Evolutionary conservation across 2,329 filamentous ascomycete species (phyloP).

Genomic region (Fonsecaea erecta): DNA sequence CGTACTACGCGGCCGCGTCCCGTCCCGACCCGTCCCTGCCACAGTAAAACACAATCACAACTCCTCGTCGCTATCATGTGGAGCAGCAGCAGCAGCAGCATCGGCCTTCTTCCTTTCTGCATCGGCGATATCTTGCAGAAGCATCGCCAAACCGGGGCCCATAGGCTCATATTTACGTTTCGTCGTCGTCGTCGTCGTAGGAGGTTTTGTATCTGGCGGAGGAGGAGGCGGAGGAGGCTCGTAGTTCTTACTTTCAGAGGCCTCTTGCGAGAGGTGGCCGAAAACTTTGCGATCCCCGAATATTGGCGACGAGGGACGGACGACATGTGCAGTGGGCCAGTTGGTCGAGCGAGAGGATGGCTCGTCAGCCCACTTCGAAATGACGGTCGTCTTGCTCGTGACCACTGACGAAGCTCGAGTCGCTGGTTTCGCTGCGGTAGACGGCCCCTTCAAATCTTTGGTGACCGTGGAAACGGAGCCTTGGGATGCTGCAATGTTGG

Average conservation of each 20-base stretch:
- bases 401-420: not conserved
- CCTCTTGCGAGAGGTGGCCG: conserved; percentile 4
- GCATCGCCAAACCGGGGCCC: not conserved
- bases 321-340: not conserved
- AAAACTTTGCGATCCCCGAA: conserved; percentile 19
- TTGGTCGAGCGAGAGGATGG: not conserved
- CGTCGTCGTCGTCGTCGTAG: no score
- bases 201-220: no score
- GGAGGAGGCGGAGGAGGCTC: conserved; percentile 4
- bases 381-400: conserved; percentile 7
- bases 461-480: not conserved
- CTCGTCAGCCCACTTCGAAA: conserved; percentile 23
- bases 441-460: not conserved
- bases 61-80: not conserved
- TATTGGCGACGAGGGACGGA: not conserved
- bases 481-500: not conserved
- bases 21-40: no score
- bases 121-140: not conserved
- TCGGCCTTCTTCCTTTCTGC: not conserved
- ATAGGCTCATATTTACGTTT: not conserved
- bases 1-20: no score
- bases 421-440: conserved; percentile 4
- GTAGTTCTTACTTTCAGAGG: not conserved
- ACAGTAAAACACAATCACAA: not conserved
- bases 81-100: no score